A percentile compares a stretch with the other conserved stretches of the same genome.
Conservation (phyloP, 108 stramenopile genomes). For the Conticribra guillardii region DNA sequence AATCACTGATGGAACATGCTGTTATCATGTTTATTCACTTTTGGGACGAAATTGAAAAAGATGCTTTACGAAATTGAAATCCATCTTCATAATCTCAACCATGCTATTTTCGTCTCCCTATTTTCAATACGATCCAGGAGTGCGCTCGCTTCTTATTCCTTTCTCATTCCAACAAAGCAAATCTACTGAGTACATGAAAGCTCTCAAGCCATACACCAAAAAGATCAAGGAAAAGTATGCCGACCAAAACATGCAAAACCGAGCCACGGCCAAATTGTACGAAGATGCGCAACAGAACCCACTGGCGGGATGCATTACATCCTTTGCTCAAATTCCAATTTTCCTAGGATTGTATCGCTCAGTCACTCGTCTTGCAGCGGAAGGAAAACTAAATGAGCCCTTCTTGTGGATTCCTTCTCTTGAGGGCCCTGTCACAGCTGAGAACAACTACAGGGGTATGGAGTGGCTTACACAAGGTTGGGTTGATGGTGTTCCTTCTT, state of each 20-base stretch:
- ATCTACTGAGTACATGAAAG: constrained; percentile 89
- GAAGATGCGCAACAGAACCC: constrained; percentile 94
- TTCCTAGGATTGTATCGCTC: constrained; percentile 94
- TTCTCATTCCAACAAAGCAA: constrained; percentile 90
- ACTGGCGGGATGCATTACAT: constrained; percentile 91
- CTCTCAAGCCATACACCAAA: constrained; percentile 85
- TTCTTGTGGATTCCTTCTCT: constrained; percentile 96
- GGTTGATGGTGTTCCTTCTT: constrained; percentile 66
- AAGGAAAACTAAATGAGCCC: constrained; percentile 85
- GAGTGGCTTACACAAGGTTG: constrained; percentile 84
- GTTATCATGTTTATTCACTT: too few species aligned
- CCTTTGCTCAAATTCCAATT: constrained; percentile 91
- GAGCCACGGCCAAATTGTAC: constrained; percentile 89
- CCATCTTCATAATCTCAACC: neutral
- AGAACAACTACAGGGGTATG: constrained; percentile 75
- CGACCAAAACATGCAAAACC: constrained; percentile 87
- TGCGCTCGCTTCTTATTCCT: constrained; percentile 86
- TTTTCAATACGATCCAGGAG: constrained; percentile 27
- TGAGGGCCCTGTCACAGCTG: constrained; percentile 90
- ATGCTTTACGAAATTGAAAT: too few species aligned
- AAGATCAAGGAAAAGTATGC: constrained; percentile 92
- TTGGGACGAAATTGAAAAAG: too few species aligned
- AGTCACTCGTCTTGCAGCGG: constrained; percentile 83
- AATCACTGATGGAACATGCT: too few species aligned
- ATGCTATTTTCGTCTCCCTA: neutral